Conservation (phyloP, 2,329 filamentous ascomycete species). For the Colletotrichum liaoningense region DNA sequence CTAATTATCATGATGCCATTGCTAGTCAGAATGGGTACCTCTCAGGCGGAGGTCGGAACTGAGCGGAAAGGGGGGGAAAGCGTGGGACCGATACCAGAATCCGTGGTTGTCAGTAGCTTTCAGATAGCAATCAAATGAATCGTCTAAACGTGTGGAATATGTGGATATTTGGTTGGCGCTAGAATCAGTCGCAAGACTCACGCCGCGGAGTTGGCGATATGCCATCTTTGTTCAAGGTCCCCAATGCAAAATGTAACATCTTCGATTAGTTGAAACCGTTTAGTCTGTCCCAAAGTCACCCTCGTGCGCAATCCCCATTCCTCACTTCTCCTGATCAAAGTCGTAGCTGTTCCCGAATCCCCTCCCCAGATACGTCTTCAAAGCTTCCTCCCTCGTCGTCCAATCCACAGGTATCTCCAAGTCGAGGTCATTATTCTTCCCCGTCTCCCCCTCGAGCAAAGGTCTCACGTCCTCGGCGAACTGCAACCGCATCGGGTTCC, state of each 20-base stretch:
- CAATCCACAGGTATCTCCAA: slow-evolving; percentile 65
- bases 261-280: background rate
- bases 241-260: too few relatives aligned
- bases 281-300: background rate
- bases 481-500: slow-evolving; percentile 67
- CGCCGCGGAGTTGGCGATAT: too few relatives aligned
- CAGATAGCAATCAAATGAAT: background rate
- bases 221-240: too few relatives aligned
- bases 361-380: slow-evolving; percentile 62
- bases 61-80: background rate
- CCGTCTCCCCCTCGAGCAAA: slow-evolving; percentile 49
- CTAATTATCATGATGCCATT: background rate
- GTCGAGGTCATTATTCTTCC: too few relatives aligned
- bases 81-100: background rate
- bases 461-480: slow-evolving; percentile 61
- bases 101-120: background rate
- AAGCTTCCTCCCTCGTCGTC: slow-evolving; percentile 53
- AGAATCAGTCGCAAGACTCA: too few relatives aligned
- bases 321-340: slow-evolving; percentile 60
- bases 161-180: too few relatives aligned
- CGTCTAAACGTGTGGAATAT: background rate
- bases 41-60: background rate
- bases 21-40: background rate
- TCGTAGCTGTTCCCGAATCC: slow-evolving; percentile 73
- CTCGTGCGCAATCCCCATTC: too few relatives aligned